Conservation (phyloP, 495 filamentous ascomycete species). For the Annulohypoxylon maeteangense region DNA sequence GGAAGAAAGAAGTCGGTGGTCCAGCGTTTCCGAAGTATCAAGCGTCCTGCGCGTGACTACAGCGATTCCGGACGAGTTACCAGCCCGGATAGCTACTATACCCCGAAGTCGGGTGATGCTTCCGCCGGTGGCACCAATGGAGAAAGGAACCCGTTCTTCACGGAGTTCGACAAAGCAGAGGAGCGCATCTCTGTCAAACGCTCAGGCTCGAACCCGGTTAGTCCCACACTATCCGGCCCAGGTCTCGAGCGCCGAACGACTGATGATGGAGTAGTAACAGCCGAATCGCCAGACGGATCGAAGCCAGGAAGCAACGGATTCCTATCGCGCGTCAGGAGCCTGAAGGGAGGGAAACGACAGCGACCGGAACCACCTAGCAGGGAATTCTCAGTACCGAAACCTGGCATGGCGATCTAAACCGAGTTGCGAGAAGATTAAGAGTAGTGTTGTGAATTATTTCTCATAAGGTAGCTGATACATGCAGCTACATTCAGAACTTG, state of each 20-base stretch:
- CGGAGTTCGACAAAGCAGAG: slow-evolving; percentile 71
- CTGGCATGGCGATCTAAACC: slow-evolving; percentile 41
- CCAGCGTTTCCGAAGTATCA: slow-evolving; percentile 81
- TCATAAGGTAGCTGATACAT: slow-evolving; percentile 22
- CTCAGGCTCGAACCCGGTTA: slow-evolving; percentile 60
- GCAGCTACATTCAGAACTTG: slow-evolving; percentile 2
- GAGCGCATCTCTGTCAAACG: slow-evolving; percentile 56
- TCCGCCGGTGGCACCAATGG: slow-evolving; percentile 32
- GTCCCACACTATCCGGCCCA: slow-evolving; percentile 62
- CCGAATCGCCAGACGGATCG: slow-evolving; percentile 51
- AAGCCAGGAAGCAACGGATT: slow-evolving; percentile 73
- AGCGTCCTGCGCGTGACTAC: slow-evolving; percentile 62
- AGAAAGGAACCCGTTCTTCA: slow-evolving; percentile 87
- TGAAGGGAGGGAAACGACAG: slow-evolving; percentile 69
- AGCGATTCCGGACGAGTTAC: slow-evolving; percentile 63
- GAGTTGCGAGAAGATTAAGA: slow-evolving; percentile 2
- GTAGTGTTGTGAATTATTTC: slow-evolving; percentile 34
- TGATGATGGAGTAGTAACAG: slow-evolving; percentile 65
- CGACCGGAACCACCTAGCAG: slow-evolving; percentile 48
- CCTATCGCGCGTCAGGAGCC: slow-evolving; percentile 85
- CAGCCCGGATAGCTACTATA: slow-evolving; percentile 58
- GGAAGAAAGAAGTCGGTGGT: slow-evolving; percentile 93
- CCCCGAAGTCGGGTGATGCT: slow-evolving; percentile 49
- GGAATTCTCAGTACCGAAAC: slow-evolving; percentile 37
- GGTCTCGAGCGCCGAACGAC: slow-evolving; percentile 75